Base-by-base conservation (phyloP, 148 eudicot species). In the Diospyros kaki region DNA sequence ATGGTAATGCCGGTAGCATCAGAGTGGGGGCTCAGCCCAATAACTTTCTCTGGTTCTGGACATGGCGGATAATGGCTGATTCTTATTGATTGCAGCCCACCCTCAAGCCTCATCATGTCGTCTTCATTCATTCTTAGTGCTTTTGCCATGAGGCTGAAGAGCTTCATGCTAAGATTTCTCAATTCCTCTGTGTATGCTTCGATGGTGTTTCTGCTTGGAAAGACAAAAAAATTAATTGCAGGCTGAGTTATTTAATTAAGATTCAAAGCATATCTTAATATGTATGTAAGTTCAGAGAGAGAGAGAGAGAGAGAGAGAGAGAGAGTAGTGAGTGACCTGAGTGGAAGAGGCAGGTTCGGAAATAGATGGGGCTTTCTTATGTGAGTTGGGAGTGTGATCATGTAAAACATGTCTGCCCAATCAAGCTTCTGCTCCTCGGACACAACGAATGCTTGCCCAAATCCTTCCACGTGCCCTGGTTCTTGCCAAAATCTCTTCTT, bases 291-390 rank as follows among this genome's bases (percentile, higher is more conserved):
- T 28, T 28, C 28, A 28, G 28, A 28, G 28, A 28, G 28, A 75
- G 63, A 28, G 28, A 28, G 28, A 28, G 28, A 28, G 28, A 28
- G 28, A 54, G 45, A 65, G 42, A 64, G 38, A 55, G 63, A 69
- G 53, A 44, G 4, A 62, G 28, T 28, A 28, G 28, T 28, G 28
- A 28, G 28, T 28, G 9, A 85, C 87, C 85, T 82, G 2, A 85
- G 73, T 6, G 79, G 61, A 4, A 75, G 18, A 72, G 85, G 83
- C 60, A 85, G 73, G 64, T 74, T 1, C 1, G 85, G 83, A 6
- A 85, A 18, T 0, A 82, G 69, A 64, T 84, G 76, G 18, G 77
- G 77, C 54, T 85, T 85, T 62, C 85, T 74, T 52, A 66, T 58
- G 4, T 66, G 53, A 28, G 68, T 18, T 5, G 88, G 85, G 17